Conservation (phyloP, 179 eudicot species). For the Amaranthus tricolor region DNA sequence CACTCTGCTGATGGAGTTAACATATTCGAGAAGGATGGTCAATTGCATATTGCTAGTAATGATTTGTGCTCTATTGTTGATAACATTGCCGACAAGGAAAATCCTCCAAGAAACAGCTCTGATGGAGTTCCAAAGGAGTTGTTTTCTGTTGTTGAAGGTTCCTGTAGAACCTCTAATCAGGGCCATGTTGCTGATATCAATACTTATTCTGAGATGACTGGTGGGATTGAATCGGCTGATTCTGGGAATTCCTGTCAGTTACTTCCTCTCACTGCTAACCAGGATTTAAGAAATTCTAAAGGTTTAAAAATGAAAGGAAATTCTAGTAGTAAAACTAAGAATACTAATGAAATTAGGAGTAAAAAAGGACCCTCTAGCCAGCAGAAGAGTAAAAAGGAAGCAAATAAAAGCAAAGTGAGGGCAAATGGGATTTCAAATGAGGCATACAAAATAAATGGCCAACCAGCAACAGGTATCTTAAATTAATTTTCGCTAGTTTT, state of each 20-base stretch:
- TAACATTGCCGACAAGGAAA: conserved; percentile 28
- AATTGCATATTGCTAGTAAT: conserved; percentile 30
- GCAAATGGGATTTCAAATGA: conserved; percentile 30
- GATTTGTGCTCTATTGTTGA: conserved; percentile 30
- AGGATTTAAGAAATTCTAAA: conserved; percentile 34
- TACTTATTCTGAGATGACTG: conserved; percentile 21
- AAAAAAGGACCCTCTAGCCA: conserved; percentile 29
- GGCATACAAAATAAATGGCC: conserved; percentile 29
- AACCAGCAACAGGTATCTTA: conserved; percentile 47
- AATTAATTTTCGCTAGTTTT: conserved; percentile 3
- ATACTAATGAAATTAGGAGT: conserved; percentile 25
- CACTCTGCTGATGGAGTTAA: conserved; percentile 27
- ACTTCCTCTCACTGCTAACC: conserved; percentile 31
- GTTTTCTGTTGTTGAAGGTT: conserved; percentile 29
- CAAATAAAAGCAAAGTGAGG: conserved; percentile 29
- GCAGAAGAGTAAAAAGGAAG: conserved; percentile 39
- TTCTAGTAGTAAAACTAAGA: conserved; percentile 35
- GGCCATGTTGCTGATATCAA: conserved; percentile 32
- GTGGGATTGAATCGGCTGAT: conserved; percentile 33
- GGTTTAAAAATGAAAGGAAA: conserved; percentile 39
- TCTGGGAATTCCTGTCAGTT: conserved; percentile 26
- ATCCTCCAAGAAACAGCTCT: conserved; percentile 33
- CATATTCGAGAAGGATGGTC: conserved; percentile 29
- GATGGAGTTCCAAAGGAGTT: conserved; percentile 34
- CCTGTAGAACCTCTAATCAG: conserved; percentile 21